Evolutionary conservation across 2,329 filamentous ascomycete genomes (phyloP).

Genomic region (Pestalotiopsis fici): DNA sequence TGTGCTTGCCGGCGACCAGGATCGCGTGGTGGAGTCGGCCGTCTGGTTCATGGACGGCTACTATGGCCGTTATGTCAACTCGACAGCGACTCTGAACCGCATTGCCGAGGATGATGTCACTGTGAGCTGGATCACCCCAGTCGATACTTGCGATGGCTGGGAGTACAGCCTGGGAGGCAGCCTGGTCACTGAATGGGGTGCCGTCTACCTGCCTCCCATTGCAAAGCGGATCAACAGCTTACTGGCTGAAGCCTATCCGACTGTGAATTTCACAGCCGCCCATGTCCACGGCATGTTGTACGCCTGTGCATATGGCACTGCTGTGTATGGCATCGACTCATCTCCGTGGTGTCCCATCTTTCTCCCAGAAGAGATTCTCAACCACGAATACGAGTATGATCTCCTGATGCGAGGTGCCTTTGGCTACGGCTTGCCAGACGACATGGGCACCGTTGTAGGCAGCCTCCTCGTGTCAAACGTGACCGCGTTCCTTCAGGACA

Average conservation of each 20-base stretch:
- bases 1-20: conserved; percentile 19
- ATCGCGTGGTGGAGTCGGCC: conserved; percentile 21
- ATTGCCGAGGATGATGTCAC: conserved; percentile 17
- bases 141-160: conserved; percentile 18
- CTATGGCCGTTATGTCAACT: conserved; percentile 17
- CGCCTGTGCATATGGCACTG: conserved; percentile 23
- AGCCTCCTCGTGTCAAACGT: conserved; percentile 20
- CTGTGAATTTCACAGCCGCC: conserved; percentile 16
- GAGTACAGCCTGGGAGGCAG: conserved; percentile 13
- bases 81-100: conserved; percentile 14
- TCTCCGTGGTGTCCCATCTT: conserved; percentile 24
- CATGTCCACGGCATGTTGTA: conserved; percentile 22
- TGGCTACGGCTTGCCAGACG: conserved; percentile 21
- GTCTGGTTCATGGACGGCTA: conserved; percentile 23
- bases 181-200: conserved; percentile 13
- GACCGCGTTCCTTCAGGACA: conserved; percentile 17
- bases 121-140: conserved; percentile 22
- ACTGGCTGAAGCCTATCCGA: conserved; percentile 15
- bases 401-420: conserved; percentile 22
- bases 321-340: conserved; percentile 16
- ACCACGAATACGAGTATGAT: conserved; percentile 23
- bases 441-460: conserved; percentile 21
- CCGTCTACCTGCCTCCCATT: conserved; percentile 21
- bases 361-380: conserved; percentile 16
- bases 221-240: conserved; percentile 17